phyloP scores from a whole-genome alignment of 108 stramenopile species.

The Nitzschia putrida region DNA sequence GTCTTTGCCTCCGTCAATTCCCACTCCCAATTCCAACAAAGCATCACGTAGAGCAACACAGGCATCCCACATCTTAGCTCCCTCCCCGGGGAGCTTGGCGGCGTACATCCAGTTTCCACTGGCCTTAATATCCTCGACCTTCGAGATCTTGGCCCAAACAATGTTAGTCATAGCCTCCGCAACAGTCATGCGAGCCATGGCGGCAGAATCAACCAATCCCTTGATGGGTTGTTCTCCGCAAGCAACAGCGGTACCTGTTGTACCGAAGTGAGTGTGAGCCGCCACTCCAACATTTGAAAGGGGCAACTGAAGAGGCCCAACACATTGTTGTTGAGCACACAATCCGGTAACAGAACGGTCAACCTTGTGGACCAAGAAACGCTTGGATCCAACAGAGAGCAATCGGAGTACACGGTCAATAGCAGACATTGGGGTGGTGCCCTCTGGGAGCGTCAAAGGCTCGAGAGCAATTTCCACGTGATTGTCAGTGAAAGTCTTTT shows the following conservation, averaged over 20 bases:
- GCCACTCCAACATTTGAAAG: constrained; percentile 94
- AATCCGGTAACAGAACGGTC: constrained; percentile 99
- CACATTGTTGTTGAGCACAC: constrained; percentile 99
- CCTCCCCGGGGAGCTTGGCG: constrained; percentile 97
- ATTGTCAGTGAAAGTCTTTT: constrained; percentile 92
- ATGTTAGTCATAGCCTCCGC: constrained; percentile 98
- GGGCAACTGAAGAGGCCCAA: constrained; percentile 97
- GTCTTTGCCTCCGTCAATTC: constrained; percentile 99
- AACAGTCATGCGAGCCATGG: constrained; percentile 97
- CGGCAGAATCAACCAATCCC: constrained; percentile 88
- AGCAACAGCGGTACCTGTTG: constrained; percentile 93
- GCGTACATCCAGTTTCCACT: constrained; percentile 99
- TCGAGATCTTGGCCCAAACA: constrained; percentile 95
- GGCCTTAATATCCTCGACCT: constrained; percentile 92
- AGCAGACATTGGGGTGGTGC: constrained; percentile 65
- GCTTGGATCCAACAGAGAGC: constrained; percentile 95
- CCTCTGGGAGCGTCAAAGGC: constrained; percentile 74
- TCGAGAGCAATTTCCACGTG: constrained; percentile 55
- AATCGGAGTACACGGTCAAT: constrained; percentile 92
- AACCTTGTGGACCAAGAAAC: constrained; percentile 99
- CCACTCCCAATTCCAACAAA: constrained; percentile 85
- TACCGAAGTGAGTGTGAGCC: constrained; percentile 92
- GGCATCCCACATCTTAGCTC: constrained; percentile 97
- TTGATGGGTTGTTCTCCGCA: constrained; percentile 99
- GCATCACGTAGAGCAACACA: constrained; percentile 92